These are phyloP conservation scores for Quercus alba DNA, from an alignment of 306 rosid genomes.

Conservation along the genomic window DNA sequence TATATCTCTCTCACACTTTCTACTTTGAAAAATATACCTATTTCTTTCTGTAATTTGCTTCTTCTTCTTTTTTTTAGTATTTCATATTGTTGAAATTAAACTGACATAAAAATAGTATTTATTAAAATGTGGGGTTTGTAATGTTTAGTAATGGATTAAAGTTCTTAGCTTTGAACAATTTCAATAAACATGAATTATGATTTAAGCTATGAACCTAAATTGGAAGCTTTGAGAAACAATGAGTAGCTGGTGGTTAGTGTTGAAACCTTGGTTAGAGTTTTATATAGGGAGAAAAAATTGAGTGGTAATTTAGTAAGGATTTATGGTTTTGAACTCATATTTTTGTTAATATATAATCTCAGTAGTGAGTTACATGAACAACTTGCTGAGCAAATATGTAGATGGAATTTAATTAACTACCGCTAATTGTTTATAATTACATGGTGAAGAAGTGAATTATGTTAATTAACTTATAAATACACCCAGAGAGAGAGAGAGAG, in stretches of 20 bases:
- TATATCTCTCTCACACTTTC: constrained; percentile 17
- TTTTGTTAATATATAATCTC: neutral
- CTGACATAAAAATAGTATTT: no score
- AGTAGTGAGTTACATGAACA: neutral
- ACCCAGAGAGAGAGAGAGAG: no score
- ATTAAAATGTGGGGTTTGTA: neutral
- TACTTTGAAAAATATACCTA: neutral
- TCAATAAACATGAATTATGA: neutral
- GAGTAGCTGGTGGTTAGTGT: no score
- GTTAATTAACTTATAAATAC: no score
- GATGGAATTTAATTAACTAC: no score
- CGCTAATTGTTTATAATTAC: no score
- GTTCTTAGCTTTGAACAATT: neutral
- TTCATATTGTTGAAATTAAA: no score
- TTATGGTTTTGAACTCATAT: neutral
- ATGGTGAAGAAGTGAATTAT: no score
- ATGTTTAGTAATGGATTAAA: neutral
- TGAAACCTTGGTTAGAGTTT: neutral
- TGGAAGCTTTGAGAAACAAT: no score
- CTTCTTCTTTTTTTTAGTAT: neutral
- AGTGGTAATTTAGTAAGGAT: neutral
- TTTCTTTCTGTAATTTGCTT: neutral
- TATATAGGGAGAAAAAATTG: neutral
- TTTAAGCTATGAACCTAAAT: no score
- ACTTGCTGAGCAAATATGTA: no score